Base-by-base conservation (phyloP, 1,284 basidiomycete genomes). In the Gomphus sp. region DNA sequence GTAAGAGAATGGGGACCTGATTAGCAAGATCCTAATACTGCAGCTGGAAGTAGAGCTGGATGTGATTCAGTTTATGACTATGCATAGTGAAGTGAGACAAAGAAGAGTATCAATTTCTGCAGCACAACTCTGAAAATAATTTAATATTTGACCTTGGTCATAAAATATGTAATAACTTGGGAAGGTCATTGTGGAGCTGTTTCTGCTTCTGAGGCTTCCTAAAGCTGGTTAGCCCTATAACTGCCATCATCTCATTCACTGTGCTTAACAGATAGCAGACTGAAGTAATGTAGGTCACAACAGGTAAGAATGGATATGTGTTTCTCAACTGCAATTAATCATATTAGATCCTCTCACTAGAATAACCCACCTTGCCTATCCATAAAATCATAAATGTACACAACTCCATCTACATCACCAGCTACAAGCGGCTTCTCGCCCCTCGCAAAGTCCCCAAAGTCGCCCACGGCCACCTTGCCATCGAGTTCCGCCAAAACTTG, bases 181-280 rank as follows among this genome's bases (percentile, higher is more conserved):
- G 22, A 22, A 22, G 74, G 22, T 76, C 71, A 33, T 84, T 82
- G 67, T 89, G 85, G 25, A 90, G 47, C 66, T 80, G 73, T 62
- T 76, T 80, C 71, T 84, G 85, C 68, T 82, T 81, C 33, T 72
- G 66, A 56, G 82, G 71, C 71, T 89, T 91, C 22, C 89, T 89
- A 69, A 91, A 91, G 45, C 87, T 85, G 64, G 81, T 66, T 61
- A 91, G 88, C 10, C 89, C 89, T 88, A 91, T 91, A 14, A 85
- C 81, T 6, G 86, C 82, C 64, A 91, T 77, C 34, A 90, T 72
- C 62, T 89, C 87, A 67, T 85, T 80, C 45, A 76, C 72, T 83
- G 85, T 85, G 49, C 59, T 70, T 22, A 37, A 22, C 12, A 22
- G 51, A 18, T 12, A 22, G 22, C 25, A 33, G 10, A 31, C 9